Base-by-base conservation (phyloP, 768 basidiomycete genomes). In the Termitomyces sp. region DNA sequence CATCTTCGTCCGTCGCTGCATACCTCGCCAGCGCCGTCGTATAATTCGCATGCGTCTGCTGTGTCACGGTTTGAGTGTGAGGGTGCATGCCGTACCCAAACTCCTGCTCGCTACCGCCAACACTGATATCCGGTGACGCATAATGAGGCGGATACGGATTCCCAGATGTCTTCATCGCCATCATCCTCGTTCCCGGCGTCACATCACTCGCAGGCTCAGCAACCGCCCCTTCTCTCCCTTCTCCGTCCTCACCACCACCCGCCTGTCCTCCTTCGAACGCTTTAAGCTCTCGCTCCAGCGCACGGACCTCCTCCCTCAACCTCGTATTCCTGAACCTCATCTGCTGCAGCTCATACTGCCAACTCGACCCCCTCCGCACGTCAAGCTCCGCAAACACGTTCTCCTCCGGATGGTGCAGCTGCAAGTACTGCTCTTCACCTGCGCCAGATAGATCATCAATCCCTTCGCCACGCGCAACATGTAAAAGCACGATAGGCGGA, bases 261-360 rank as follows among this genome's bases (percentile, higher is more conserved):
- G 20, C 52, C n/a, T 25, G 25, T 25, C n/a, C 15, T 11, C 31
- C 8, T 9, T 47, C 56, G 15, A 36, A 29, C 29, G 15, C 34
- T 14, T 2, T 12, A 1, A 57, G 20, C 45, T 61, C 58, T 31
- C 59, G 65, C 70, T 78, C 78, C 51, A 80, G 53, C 47, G 52
- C 63, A 40, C 47, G 56, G 29, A 81, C 72, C 65, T 92, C 89
- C 50, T 89, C 88, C 56, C 72, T 72, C 59, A 93, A 64, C 62
- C 85, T 73, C 72, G 85, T 79, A 68, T 93, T 94, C 56, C 82
- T 79, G 67, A 87, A 86, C 69, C 86, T 82, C 65, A 95, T 78
- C 72, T 94, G 91, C 74, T 93, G 89, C 52, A 96, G 78, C 75
- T 94, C 92, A 66, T 94, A 96, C 76, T 96, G 94, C 94, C 95